Percentiles rank a stretch among this genome's conserved stretches.
Evolutionary conservation across 2,329 filamentous ascomycete genomes (phyloP).

Genomic region (Sphaerostilbella broomeana): DNA sequence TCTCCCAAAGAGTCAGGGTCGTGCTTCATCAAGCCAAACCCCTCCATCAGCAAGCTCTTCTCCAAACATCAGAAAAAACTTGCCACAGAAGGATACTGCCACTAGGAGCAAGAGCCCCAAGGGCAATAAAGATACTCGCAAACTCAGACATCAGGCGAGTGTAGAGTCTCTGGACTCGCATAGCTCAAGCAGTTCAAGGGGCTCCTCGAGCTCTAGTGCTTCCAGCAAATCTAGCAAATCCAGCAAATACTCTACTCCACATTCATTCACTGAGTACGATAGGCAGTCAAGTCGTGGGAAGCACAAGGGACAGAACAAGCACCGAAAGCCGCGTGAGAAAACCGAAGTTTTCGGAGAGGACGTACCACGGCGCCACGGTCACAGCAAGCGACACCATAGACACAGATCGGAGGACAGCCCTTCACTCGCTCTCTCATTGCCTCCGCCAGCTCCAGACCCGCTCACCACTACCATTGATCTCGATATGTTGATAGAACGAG

Average conservation of each 20-base stretch:
- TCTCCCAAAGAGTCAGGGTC: too few species aligned
- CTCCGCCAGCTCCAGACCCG: slow-evolving; percentile 6
- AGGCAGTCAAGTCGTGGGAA: background rate
- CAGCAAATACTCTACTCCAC: background rate
- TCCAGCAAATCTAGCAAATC: slow-evolving; percentile 1
- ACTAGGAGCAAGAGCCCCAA: too few species aligned
- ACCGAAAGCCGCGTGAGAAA: background rate
- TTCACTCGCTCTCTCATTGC: background rate
- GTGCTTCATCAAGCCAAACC: too few species aligned
- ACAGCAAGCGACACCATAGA: background rate
- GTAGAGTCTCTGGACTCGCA: background rate
- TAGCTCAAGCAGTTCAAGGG: background rate
- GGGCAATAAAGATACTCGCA: background rate
- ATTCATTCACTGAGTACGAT: background rate
- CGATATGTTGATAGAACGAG: background rate
- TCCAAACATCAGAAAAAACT: too few species aligned
- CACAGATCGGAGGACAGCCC: background rate
- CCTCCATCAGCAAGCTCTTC: too few species aligned
- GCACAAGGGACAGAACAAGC: background rate
- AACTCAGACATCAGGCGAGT: background rate
- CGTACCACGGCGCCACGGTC: background rate
- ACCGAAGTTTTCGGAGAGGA: background rate
- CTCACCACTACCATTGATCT: background rate
- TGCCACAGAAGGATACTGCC: too few species aligned
- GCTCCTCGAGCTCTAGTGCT: background rate